Conservation (phyloP, 257 asterid species). For the Echium plantagineum region DNA sequence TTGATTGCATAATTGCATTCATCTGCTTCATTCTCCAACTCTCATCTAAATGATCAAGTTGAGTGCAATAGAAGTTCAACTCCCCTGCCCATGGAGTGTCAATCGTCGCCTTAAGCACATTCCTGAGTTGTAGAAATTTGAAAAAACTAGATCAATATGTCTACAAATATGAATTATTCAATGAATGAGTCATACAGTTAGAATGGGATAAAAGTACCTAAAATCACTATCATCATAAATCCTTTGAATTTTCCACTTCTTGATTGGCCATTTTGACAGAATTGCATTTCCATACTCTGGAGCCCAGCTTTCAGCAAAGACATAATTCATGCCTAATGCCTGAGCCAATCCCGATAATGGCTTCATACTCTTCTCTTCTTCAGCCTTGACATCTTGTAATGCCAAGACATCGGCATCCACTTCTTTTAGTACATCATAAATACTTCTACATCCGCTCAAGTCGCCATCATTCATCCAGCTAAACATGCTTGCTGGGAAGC, state of each 20-base stretch:
- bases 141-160: background rate
- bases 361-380: slow-evolving; percentile 69
- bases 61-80: slow-evolving; percentile 64
- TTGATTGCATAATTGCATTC: slow-evolving; percentile 55
- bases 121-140: slow-evolving; percentile 29
- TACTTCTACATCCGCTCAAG: slow-evolving; percentile 33
- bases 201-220: slow-evolving; percentile 32
- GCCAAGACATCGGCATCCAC: slow-evolving; percentile 79
- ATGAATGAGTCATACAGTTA: background rate
- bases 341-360: slow-evolving; percentile 79
- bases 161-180: background rate
- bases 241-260: slow-evolving; percentile 59
- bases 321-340: slow-evolving; percentile 76
- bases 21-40: slow-evolving; percentile 87
- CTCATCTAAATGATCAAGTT: slow-evolving; percentile 81
- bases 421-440: slow-evolving; percentile 62
- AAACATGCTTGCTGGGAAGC: slow-evolving; percentile 40
- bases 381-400: slow-evolving; percentile 91
- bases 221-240: slow-evolving; percentile 72
- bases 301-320: slow-evolving; percentile 98
- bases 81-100: slow-evolving; percentile 80
- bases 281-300: slow-evolving; percentile 93
- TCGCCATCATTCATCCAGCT: slow-evolving; percentile 36
- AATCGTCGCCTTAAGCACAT: slow-evolving; percentile 79
- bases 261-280: slow-evolving; percentile 84